Percentiles rank a stretch among this genome's conserved stretches.
Evolutionary conservation across 208 protist species (phyloP).

Genomic region (Wallacemonas sp.): DNA sequence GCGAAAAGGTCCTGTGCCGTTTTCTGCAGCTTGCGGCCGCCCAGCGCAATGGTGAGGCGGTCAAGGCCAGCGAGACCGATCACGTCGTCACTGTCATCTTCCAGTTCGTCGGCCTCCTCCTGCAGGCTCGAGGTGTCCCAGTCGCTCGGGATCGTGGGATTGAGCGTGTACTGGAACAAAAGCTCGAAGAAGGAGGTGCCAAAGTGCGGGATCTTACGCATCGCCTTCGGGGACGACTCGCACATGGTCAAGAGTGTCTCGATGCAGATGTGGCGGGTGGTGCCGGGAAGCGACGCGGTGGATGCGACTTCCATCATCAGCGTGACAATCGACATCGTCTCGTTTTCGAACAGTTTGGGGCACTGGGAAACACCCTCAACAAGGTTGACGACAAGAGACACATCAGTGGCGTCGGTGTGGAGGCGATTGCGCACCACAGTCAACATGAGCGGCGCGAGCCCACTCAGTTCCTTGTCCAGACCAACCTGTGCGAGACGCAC

Average conservation of each 20-base stretch:
- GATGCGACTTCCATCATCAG: conserved; percentile 80
- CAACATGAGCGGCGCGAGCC: conserved; percentile 68
- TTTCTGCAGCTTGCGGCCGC: conserved; percentile 75
- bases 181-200: conserved; percentile 76
- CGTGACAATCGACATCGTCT: conserved; percentile 50
- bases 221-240: conserved; percentile 74
- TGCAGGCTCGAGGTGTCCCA: conserved; percentile 65
- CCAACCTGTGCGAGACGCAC: conserved; percentile 50
- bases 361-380: conserved; percentile 56
- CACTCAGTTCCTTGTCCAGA: conserved; percentile 33
- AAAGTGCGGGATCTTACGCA: conserved; percentile 83
- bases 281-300: conserved; percentile 38
- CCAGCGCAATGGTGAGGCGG: conserved; percentile 69
- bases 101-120: conserved; percentile 65
- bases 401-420: conserved; percentile 56
- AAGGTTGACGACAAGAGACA: conserved; percentile 44
- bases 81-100: conserved; percentile 60
- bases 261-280: conserved; percentile 78
- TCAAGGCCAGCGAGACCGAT: conserved; percentile 76
- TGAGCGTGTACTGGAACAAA: conserved; percentile 84
- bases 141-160: conserved; percentile 54
- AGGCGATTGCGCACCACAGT: conserved; percentile 62
- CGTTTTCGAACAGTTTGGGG: conserved; percentile 52
- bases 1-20: conserved; percentile 66
- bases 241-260: conserved; percentile 81